A percentile compares a stretch with the other conserved stretches of the same genome.
Evolutionary conservation across 1,284 basidiomycete genomes (phyloP).

Genomic region (Cutaneotrichosporon sp.): DNA sequence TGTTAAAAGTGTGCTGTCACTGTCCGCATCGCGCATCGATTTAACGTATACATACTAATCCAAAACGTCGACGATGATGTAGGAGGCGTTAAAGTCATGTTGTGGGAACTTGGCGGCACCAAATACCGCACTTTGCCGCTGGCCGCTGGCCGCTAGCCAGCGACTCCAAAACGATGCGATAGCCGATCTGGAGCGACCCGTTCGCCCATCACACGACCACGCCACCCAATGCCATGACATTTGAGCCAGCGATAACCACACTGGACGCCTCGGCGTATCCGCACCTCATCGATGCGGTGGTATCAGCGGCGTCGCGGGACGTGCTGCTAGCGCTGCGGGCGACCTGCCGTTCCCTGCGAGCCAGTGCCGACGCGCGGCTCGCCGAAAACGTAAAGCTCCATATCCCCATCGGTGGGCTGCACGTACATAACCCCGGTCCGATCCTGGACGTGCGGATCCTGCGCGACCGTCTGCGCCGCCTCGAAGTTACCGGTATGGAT

Average conservation of each 20-base stretch:
- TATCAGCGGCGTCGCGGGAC: background rate
- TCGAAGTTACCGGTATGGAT: background rate
- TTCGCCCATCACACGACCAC: no score
- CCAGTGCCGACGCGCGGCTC: background rate
- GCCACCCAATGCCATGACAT: no score
- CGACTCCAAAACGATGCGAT: no score
- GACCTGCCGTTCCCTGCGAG: background rate
- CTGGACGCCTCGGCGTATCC: conserved; percentile 4
- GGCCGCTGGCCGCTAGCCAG: no score
- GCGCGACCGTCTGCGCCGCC: background rate
- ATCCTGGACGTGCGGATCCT: background rate
- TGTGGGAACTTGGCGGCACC: no score
- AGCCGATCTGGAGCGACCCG: no score
- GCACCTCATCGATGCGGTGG: conserved; percentile 7
- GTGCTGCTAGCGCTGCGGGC: background rate
- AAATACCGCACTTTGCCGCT: no score
- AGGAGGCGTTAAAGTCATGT: no score
- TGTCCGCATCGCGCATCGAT: no score
- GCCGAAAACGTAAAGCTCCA: conserved; percentile 1
- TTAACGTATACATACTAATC: no score
- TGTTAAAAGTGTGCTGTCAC: no score
- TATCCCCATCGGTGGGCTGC: background rate
- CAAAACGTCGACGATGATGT: no score
- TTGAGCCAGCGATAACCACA: background rate
- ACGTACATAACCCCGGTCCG: background rate